A percentile compares a stretch with the other conserved stretches of the same genome.
Evolutionary conservation across 495 filamentous ascomycete genomes (phyloP).

Genomic region (Penicillium cataractarum): DNA sequence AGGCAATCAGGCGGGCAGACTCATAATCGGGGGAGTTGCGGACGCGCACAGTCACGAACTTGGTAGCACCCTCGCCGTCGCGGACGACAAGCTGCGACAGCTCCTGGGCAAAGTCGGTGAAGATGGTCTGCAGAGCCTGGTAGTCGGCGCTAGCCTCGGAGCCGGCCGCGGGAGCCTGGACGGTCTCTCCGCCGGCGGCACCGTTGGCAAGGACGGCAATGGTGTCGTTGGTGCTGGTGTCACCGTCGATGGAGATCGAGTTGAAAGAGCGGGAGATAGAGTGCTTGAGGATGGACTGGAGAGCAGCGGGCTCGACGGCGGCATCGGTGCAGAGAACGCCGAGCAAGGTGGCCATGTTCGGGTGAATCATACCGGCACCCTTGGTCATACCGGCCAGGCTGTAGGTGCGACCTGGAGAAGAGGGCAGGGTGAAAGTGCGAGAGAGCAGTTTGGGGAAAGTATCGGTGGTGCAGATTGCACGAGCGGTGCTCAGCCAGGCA

Average conservation of each 20-base stretch:
- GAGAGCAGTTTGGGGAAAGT: constrained; percentile 98
- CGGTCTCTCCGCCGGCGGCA: constrained; percentile 71
- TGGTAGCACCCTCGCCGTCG: constrained; percentile 97
- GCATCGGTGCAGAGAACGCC: constrained; percentile 94
- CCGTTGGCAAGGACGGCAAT: constrained; percentile 93
- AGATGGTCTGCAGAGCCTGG: constrained; percentile 62
- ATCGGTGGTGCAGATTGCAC: constrained; percentile 97
- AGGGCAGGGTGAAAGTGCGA: constrained; percentile 80
- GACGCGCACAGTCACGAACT: constrained; percentile 94
- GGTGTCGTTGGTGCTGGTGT: constrained; percentile 97
- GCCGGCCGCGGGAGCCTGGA: constrained; percentile 48
- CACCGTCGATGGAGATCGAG: constrained; percentile 94
- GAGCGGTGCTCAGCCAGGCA: constrained; percentile 83
- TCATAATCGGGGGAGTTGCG: constrained; percentile 68
- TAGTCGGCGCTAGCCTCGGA: constrained; percentile 63
- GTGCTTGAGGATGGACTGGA: constrained; percentile 70
- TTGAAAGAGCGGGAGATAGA: constrained; percentile 91
- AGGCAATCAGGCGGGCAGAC: constrained; percentile 72
- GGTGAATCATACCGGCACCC: constrained; percentile 99
- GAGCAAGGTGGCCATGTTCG: constrained; percentile 97
- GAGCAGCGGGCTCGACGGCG: constrained; percentile 68
- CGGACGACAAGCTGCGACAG: constrained; percentile 92
- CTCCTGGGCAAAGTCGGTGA: constrained; percentile 78
- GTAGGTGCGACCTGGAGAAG: constrained; percentile 72
- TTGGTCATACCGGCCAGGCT: constrained; percentile 94